Percentiles rank a stretch among this genome's conserved stretches.
phyloP scores from a whole-genome alignment of 805 yeast species.

The Candida ortonii region DNA sequence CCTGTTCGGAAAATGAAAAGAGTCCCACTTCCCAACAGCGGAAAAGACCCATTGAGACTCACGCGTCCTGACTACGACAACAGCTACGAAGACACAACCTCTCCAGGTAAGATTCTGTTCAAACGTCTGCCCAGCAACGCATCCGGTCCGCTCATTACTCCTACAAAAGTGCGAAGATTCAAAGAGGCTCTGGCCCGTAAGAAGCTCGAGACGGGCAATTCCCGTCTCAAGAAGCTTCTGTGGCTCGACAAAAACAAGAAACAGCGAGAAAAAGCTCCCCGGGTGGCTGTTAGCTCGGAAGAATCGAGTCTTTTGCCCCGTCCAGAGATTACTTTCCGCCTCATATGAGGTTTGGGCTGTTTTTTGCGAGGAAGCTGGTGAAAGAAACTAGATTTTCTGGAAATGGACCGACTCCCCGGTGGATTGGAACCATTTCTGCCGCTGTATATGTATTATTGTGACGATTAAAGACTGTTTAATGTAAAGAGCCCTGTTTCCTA shows the following conservation, averaged over 20 bases:
- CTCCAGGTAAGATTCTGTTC: conserved; percentile 8
- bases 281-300: no score
- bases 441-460: no score
- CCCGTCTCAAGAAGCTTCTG: conserved; percentile 17
- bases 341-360: no score
- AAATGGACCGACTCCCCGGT: no score
- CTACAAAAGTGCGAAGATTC: conserved; percentile 26
- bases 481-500: no score
- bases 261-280: no score
- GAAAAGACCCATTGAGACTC: conserved; percentile 19
- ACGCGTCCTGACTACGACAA: conserved; percentile 16
- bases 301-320: no score
- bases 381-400: no score
- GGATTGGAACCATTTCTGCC: no score
- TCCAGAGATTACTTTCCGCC: no score
- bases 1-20: conserved; percentile 10
- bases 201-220: conserved; percentile 12
- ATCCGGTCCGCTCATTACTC: conserved; percentile 22
- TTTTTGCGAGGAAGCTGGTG: no score
- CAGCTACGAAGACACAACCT: conserved; percentile 12
- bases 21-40: conserved; percentile 5
- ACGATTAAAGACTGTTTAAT: no score
- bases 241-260: conserved; percentile 15
- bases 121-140: conserved; percentile 14
- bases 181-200: conserved; percentile 24